Evolutionary conservation across 371 early-diverging fungal species (phyloP).

Genomic region (Basidiobolus meristosporus): DNA sequence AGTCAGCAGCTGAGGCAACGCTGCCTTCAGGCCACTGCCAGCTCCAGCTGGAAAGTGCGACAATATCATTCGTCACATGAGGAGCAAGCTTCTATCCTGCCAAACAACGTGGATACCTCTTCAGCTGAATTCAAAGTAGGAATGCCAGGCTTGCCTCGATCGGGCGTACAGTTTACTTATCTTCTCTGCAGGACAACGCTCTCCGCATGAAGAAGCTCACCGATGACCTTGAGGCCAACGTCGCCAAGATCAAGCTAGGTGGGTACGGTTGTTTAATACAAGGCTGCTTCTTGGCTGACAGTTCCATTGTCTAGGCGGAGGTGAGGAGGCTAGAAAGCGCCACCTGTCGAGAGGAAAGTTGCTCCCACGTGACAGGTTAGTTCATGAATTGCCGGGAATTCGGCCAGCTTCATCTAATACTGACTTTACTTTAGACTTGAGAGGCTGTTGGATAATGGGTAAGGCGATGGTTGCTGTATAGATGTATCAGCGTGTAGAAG

Average conservation of each 20-base stretch:
- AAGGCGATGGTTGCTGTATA: conserved; percentile 3
- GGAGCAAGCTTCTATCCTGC: conserved; percentile 11
- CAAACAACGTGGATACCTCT: conserved; percentile 4
- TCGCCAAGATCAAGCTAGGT: conserved; percentile 61
- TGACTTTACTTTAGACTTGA: conserved; percentile 30
- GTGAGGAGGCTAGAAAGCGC: conserved; percentile 67
- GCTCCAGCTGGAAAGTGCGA: conserved; percentile 2
- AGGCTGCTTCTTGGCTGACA: not conserved
- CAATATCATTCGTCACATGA: conserved; percentile 11
- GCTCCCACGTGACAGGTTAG: conserved; percentile 79
- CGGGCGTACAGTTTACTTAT: not conserved
- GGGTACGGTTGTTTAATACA: conserved; percentile 4
- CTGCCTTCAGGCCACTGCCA: too few relatives aligned
- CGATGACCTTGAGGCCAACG: conserved; percentile 45
- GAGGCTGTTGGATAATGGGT: conserved; percentile 71
- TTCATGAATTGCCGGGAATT: not conserved
- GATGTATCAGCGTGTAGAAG: not conserved
- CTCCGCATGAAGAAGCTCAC: conserved; percentile 56
- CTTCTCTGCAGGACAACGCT: conserved; percentile 41
- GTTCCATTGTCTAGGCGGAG: conserved; percentile 50
- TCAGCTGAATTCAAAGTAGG: not conserved
- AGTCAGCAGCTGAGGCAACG: too few relatives aligned
- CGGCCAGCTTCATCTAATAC: not conserved
- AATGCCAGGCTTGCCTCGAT: not conserved
- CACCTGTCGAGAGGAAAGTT: conserved; percentile 81